phyloP scores from a whole-genome alignment of 2,329 filamentous ascomycete species.

The Corinectria fuckeliana region DNA sequence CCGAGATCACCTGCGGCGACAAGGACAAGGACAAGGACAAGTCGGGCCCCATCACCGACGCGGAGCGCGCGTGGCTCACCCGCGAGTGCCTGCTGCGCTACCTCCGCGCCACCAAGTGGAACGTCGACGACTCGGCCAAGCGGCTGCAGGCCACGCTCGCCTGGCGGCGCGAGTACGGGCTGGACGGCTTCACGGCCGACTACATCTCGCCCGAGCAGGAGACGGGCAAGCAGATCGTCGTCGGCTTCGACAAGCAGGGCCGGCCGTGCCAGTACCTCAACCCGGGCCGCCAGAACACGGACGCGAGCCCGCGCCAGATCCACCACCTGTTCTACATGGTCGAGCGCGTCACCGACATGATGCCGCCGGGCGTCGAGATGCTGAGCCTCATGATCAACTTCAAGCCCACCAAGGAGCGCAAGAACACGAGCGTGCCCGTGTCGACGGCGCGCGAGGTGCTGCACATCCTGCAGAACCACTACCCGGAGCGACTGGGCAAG shows the following conservation, averaged over 20 bases:
- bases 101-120: constrained; percentile 92
- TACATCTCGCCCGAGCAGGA: constrained; percentile 94
- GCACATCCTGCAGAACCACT: constrained; percentile 91
- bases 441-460: constrained; percentile 83
- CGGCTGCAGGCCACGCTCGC: constrained; percentile 81
- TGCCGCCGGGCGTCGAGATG: constrained; percentile 86
- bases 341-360: constrained; percentile 85
- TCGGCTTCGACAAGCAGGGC: constrained; percentile 85
- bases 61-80: constrained; percentile 89
- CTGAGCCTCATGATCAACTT: constrained; percentile 91
- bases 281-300: constrained; percentile 91
- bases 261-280: constrained; percentile 92
- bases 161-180: constrained; percentile 91
- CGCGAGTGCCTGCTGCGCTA: constrained; percentile 92
- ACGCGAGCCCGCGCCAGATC: constrained; percentile 82
- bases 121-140: constrained; percentile 74
- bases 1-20: constrained; percentile 63
- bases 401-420: constrained; percentile 76
- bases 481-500: constrained; percentile 88
- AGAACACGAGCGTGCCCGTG: constrained; percentile 75
- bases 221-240: constrained; percentile 91
- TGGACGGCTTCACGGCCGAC: constrained; percentile 79
- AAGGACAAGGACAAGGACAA: constrained; percentile 64
- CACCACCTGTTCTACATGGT: constrained; percentile 97
- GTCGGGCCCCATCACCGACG: constrained; percentile 72